Evolutionary conservation across 75 land plant species (phyloP), one percentile per base, ranked within the genome.

Genomic region (Chamaecyparis obtusa): DNA sequence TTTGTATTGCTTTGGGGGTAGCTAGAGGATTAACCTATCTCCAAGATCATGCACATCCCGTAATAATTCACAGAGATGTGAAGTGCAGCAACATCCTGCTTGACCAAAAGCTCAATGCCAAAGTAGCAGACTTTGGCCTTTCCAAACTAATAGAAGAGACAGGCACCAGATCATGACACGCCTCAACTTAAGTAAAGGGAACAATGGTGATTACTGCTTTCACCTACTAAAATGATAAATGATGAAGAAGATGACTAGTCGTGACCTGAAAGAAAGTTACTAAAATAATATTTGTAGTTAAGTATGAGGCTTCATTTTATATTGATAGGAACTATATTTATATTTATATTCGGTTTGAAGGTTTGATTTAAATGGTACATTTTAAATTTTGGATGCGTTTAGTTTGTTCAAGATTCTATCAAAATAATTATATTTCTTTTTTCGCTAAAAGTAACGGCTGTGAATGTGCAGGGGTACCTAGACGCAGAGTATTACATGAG

Each of bases 401-500:
- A n/a, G n/a, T n/a, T n/a, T n/a, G n/a, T n/a, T n/a, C n/a, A n/a
- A n/a, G n/a, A n/a, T n/a, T n/a, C n/a, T n/a, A n/a, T n/a, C 13
- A 48, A 48, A 48, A 48, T 48, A 0, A 7, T 48, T 48, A 0
- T 0, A 0, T 17, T 37, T 19, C n/a, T 78, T 77, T 16, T n/a
- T n/a, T n/a, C n/a, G n/a, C 36, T 5, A 3, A 78, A 77, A 19
- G 5, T 21, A 0, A 17, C 9, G 9, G 13, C 13, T 21, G 17
- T 24, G 27, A 19, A 17, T 43, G 82, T 48, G 89, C 95, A 97
- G 99, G 96, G 96, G 2, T 95, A 95, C 74, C 56, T 95, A 79
- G 96, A 95, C 86, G 95, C 96, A 41, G 96, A 95, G 80, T 95
- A 95, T 83, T 97, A 91, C 89, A 91, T 91, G 96, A 93, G 95